These are phyloP conservation scores for Pythium sp. DNA, from an alignment of 352 stramenopile species.

Conservation along the genomic window DNA sequence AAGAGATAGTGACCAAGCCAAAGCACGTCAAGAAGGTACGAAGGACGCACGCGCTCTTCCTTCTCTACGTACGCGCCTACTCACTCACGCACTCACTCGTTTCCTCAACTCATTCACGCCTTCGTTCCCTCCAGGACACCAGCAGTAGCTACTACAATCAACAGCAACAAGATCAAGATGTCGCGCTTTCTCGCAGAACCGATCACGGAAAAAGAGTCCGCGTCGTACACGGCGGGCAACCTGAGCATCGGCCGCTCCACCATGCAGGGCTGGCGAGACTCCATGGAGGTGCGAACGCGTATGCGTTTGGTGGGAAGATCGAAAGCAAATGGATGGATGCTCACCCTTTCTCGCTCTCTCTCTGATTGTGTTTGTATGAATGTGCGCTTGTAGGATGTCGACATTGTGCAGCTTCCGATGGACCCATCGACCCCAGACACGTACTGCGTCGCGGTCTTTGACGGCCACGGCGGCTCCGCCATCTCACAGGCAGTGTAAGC, in stretches of 20 bases:
- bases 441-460: constrained; percentile 78
- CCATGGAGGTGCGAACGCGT: constrained; percentile 63
- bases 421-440: constrained; percentile 49
- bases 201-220: constrained; percentile 70
- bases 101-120: not conserved
- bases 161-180: constrained; percentile 32
- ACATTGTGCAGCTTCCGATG: constrained; percentile 72
- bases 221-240: constrained; percentile 33
- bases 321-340: not conserved
- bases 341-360: not conserved
- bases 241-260: constrained; percentile 63
- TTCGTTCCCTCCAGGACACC: not conserved
- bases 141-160: not conserved
- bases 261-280: constrained; percentile 86
- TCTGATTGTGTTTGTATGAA: not conserved
- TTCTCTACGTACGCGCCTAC: not conserved
- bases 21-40: constrained; percentile 2
- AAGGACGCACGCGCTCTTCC: not conserved
- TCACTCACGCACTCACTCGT: not conserved
- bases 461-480: constrained; percentile 70
- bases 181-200: constrained; percentile 84
- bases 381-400: constrained; percentile 44
- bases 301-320: not conserved
- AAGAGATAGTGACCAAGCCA: not conserved
- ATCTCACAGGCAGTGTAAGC: constrained; percentile 72